These are phyloP conservation scores for Paramecium sexaurelia DNA, from an alignment of 73 alveolate species.

Conservation along the genomic window DNA sequence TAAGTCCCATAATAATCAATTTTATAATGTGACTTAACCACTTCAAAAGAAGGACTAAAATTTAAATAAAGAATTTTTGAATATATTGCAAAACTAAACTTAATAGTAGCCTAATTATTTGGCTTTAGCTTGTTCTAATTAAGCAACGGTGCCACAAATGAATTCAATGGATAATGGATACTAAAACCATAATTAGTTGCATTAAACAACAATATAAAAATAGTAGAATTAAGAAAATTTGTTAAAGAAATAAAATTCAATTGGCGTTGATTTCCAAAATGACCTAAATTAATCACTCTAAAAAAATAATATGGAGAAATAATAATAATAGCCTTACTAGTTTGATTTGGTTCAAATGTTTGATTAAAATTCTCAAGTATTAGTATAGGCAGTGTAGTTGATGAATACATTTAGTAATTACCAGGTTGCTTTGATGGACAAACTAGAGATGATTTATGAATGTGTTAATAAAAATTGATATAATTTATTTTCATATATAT, in stretches of 20 bases:
- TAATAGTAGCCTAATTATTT: too few species aligned
- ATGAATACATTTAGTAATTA: not conserved
- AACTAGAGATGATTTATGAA: not conserved
- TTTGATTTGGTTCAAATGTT: not conserved
- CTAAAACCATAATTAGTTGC: too few species aligned
- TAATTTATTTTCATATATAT: not conserved
- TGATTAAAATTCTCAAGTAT: not conserved
- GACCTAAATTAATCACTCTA: too few species aligned
- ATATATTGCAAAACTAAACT: not conserved
- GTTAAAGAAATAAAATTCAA: too few species aligned
- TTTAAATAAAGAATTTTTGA: not conserved
- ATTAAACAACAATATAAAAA: too few species aligned
- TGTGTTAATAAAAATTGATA: not conserved
- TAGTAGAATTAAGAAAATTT: too few species aligned
- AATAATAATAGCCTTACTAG: too few species aligned
- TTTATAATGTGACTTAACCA: not conserved
- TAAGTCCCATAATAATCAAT: not conserved
- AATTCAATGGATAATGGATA: too few species aligned
- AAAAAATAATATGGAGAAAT: too few species aligned
- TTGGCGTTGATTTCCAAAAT: too few species aligned
- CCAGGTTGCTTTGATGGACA: not conserved
- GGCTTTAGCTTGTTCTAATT: not conserved
- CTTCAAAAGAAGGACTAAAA: not conserved
- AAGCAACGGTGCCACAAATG: too few species aligned
- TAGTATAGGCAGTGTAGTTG: not conserved